phyloP scores from a whole-genome alignment of 1,139 yeast genomes.

The Geotrichum histeridarum region DNA sequence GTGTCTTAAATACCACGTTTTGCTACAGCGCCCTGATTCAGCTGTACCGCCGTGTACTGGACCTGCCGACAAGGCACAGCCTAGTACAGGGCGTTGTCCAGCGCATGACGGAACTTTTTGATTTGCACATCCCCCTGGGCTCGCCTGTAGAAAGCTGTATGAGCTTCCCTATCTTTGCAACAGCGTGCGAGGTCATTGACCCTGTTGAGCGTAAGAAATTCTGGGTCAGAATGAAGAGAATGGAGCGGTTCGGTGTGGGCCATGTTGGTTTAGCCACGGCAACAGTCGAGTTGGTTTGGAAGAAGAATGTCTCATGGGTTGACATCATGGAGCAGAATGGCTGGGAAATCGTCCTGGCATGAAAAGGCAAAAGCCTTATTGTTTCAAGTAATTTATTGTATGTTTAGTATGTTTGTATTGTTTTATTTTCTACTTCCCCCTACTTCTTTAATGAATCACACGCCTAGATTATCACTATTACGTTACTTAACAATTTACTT shows the following conservation, averaged over 20 bases:
- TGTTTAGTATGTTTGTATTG: background rate
- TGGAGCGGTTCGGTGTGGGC: constrained; percentile 45
- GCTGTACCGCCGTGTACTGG: constrained; percentile 48
- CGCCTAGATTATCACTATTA: too few species aligned
- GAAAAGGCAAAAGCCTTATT: background rate
- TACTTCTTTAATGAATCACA: background rate
- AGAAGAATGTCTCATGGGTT: constrained; percentile 29
- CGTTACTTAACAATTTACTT: too few species aligned
- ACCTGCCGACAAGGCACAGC: constrained; percentile 43
- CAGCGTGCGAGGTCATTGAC: constrained; percentile 50
- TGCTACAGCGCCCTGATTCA: constrained; percentile 50
- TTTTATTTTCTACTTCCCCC: background rate
- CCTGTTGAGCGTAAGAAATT: constrained; percentile 38
- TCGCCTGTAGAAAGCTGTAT: constrained; percentile 51
- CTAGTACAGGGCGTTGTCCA: constrained; percentile 45
- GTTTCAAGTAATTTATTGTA: background rate
- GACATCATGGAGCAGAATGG: constrained; percentile 32
- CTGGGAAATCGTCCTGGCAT: constrained; percentile 31
- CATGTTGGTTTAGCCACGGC: constrained; percentile 44
- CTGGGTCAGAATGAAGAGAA: constrained; percentile 38
- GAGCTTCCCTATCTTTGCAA: constrained; percentile 49
- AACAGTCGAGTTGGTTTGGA: constrained; percentile 51
- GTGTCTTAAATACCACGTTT: constrained; percentile 49
- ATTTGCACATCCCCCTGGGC: constrained; percentile 41
- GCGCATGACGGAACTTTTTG: constrained; percentile 40